Conservation (phyloP, 1,284 basidiomycete genomes). For the Limonomyces culmigenus region DNA sequence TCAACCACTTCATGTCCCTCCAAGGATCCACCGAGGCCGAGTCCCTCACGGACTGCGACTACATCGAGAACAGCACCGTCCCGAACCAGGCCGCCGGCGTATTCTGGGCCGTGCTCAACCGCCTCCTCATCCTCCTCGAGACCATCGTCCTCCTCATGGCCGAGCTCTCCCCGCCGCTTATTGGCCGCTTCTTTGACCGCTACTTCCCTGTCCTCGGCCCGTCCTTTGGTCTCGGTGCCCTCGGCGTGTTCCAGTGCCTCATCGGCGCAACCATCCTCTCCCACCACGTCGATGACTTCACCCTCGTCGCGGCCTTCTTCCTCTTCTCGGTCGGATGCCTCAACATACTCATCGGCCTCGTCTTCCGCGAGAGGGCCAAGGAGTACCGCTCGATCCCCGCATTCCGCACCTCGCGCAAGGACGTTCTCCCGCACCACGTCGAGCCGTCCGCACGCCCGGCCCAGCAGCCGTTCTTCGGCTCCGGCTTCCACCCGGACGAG, state of each 20-base stretch:
- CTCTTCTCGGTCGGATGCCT: constrained; percentile 30
- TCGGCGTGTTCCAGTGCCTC: constrained; percentile 73
- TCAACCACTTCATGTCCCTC: constrained; percentile 40
- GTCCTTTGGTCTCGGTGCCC: constrained; percentile 66
- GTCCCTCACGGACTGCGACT: constrained; percentile 47
- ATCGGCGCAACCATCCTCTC: constrained; percentile 74
- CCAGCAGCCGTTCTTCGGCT: constrained; percentile 1
- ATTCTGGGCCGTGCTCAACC: constrained; percentile 78
- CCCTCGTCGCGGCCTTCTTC: constrained; percentile 62
- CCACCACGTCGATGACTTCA: constrained; percentile 72
- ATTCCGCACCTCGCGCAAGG: constrained; percentile 11
- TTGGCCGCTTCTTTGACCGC: constrained; percentile 32
- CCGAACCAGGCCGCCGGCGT: constrained; percentile 80
- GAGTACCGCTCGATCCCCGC: constrained; percentile 13
- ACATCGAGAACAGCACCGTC: constrained; percentile 65
- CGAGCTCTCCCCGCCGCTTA: constrained; percentile 55
- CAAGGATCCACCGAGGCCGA: constrained; percentile 17
- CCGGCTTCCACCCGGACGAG: constrained; percentile 8
- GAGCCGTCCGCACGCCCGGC: constrained; percentile 4
- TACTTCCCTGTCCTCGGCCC: constrained; percentile 76
- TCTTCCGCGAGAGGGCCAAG: constrained; percentile 14
- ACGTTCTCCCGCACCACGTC: constrained; percentile 7
- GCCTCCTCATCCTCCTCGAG: constrained; percentile 72
- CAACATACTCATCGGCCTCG: constrained; percentile 24
- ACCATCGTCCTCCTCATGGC: constrained; percentile 64